phyloP scores from a whole-genome alignment of 202 grass and related monocot genomes.

The Setaria italica region DNA sequence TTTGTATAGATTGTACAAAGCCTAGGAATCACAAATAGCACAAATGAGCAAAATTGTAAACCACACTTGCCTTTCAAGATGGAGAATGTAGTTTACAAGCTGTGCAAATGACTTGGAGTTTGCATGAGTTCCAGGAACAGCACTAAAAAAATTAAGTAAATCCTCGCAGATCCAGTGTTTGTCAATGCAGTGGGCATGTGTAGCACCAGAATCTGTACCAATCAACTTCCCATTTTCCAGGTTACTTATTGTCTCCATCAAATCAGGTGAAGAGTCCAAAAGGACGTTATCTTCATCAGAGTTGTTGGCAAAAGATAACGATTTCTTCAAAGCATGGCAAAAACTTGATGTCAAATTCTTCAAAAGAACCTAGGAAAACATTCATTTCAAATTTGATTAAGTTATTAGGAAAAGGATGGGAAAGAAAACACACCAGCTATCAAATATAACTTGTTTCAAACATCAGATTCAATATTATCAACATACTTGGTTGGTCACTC shows the following conservation, averaged over 20 bases:
- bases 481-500: constrained; percentile 6
- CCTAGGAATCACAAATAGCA: constrained; percentile 17
- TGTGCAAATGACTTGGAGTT: constrained; percentile 59
- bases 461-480: constrained; percentile 13
- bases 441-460: constrained; percentile 26
- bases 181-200: constrained; percentile 42
- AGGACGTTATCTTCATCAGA: constrained; percentile 51
- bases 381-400: constrained; percentile 43
- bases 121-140: constrained; percentile 72
- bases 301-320: constrained; percentile 50
- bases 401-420: constrained; percentile 8
- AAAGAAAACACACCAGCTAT: constrained; percentile 1
- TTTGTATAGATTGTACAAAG: constrained; percentile 22
- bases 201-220: constrained; percentile 48
- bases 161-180: constrained; percentile 70
- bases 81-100: constrained; percentile 79
- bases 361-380: constrained; percentile 67
- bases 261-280: constrained; percentile 69
- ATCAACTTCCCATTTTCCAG: constrained; percentile 51
- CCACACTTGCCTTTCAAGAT: constrained; percentile 84
- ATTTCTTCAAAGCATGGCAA: constrained; percentile 69
- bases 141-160: constrained; percentile 69
- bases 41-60: constrained; percentile 29
- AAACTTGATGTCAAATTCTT: constrained; percentile 75
- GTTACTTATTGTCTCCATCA: constrained; percentile 62